Evolutionary conservation across 345 rosid species (phyloP).

Genomic region (thale cress (Arabidopsis thaliana)): TAIR10.1 NC_003071.7:13339001-13339500

Average conservation of each 20-base stretch:
- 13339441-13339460: conserved; percentile 73
- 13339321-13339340: conserved; percentile 14
- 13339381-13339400: conserved; percentile 1
- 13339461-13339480: conserved; percentile 85
- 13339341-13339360: conserved; percentile 26
- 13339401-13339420: background rate
- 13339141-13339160: conserved; percentile 28
- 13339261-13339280: conserved; percentile 10
- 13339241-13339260: conserved; percentile 2
- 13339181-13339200: conserved; percentile 54
- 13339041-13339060: conserved; percentile 3
- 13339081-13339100: conserved; percentile 30
- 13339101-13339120: conserved; percentile 33
- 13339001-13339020: conserved; percentile 36
- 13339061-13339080: background rate
- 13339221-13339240: background rate
- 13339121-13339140: conserved; percentile 28
- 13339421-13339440: conserved; percentile 78
- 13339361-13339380: conserved; percentile 29
- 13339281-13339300: conserved; percentile 34
- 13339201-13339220: conserved; percentile 10
- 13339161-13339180: conserved; percentile 90
- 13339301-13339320: conserved; percentile 36
- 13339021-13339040: conserved; percentile 38
- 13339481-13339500: conserved; percentile 86